Conservation (phyloP, 2,329 filamentous ascomycete genomes). For the Emericellopsis atlantica region DNA sequence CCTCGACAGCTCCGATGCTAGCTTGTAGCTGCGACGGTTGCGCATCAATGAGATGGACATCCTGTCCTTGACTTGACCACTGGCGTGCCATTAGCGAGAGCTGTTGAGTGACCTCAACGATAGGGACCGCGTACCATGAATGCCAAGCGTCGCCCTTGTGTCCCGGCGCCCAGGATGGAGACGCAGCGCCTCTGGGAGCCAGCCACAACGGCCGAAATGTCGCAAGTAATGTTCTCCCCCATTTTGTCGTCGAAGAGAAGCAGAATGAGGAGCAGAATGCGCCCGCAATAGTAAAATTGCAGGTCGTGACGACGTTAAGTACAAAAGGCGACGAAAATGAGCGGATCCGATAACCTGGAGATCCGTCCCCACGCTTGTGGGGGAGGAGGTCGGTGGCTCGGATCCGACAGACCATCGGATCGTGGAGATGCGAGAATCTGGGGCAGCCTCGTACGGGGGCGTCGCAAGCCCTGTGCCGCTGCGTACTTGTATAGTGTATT, state of each 20-base stretch:
- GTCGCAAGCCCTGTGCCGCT: too few relatives aligned
- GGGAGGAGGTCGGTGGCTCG: not conserved
- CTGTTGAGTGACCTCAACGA: too few relatives aligned
- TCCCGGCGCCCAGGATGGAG: conserved; percentile 14
- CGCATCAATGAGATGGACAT: conserved; percentile 15
- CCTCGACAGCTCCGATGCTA: conserved; percentile 12
- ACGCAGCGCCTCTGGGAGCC: conserved; percentile 7
- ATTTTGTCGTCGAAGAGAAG: conserved; percentile 1
- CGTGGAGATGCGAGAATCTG: not conserved
- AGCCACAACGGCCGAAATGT: too few relatives aligned
- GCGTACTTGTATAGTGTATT: not conserved
- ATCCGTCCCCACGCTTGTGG: not conserved
- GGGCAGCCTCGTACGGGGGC: too few relatives aligned
- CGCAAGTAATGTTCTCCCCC: not conserved
- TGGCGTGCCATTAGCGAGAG: conserved; percentile 1
- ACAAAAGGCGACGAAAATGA: not conserved
- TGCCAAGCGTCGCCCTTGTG: conserved; percentile 15
- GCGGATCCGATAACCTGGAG: conserved; percentile 3
- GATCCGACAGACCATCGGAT: not conserved
- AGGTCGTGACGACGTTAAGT: not conserved
- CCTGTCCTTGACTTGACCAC: conserved; percentile 16
- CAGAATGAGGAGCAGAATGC: too few relatives aligned
- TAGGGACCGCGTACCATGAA: conserved; percentile 11
- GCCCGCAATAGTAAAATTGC: not conserved
- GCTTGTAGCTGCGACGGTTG: conserved; percentile 12